phyloP scores from a whole-genome alignment of 495 filamentous ascomycete genomes.

The Penicillium malachiteum region DNA sequence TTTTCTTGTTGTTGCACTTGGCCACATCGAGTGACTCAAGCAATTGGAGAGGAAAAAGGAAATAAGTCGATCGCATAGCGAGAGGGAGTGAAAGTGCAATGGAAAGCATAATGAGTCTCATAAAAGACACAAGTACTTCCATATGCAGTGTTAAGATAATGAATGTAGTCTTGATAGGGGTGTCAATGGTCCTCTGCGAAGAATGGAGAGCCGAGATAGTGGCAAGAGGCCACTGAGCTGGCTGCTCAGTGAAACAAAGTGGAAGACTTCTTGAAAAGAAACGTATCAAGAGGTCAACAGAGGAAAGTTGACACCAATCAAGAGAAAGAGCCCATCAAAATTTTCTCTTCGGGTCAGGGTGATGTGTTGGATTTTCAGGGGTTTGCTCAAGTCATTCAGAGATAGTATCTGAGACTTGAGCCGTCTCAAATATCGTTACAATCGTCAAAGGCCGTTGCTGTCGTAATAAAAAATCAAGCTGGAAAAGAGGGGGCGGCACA shows the following conservation, averaged over 20 bases:
- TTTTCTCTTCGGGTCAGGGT: slow-evolving; percentile 23
- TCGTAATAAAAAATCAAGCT: slow-evolving; percentile 26
- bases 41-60: slow-evolving; percentile 12
- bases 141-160: neutral
- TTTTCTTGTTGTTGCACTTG: slow-evolving; percentile 8
- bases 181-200: slow-evolving; percentile 7
- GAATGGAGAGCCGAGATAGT: neutral
- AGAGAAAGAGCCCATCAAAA: slow-evolving; percentile 25
- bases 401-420: slow-evolving; percentile 5
- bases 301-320: slow-evolving; percentile 6
- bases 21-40: neutral
- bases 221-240: neutral
- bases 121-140: neutral
- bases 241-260: neutral
- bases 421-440: slow-evolving; percentile 34
- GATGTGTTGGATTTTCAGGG: slow-evolving; percentile 9
- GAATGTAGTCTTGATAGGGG: slow-evolving; percentile 13
- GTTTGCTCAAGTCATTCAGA: slow-evolving; percentile 5
- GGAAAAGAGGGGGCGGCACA: slow-evolving; percentile 14
- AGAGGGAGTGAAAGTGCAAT: slow-evolving; percentile 17
- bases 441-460: slow-evolving; percentile 42
- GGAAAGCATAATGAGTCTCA: slow-evolving; percentile 2
- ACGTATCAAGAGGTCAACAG: neutral
- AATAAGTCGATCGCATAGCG: slow-evolving; percentile 17
- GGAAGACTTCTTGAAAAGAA: neutral